A percentile compares a stretch with the other conserved stretches of the same genome.
Conservation (phyloP, 768 basidiomycete species). For the Calocera cornea region DNA sequence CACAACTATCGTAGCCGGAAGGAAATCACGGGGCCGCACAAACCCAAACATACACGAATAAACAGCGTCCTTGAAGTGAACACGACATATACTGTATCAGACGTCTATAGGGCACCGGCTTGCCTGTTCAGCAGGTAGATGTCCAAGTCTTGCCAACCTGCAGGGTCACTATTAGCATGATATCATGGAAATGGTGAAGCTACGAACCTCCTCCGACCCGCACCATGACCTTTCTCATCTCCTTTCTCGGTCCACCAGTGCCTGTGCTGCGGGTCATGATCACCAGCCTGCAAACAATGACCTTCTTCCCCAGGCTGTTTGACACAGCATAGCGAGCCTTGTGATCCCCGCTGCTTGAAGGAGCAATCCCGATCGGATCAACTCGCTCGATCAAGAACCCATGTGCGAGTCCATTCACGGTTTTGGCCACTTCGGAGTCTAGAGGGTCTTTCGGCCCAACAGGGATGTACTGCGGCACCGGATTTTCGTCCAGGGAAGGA, state of each 20-base stretch:
- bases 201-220: conserved; percentile 71
- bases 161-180: neutral
- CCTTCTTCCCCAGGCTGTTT: conserved; percentile 55
- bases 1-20: neutral
- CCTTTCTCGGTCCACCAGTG: conserved; percentile 28
- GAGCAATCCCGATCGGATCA: conserved; percentile 53
- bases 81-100: neutral
- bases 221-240: conserved; percentile 77
- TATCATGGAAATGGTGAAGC: neutral
- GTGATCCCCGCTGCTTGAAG: conserved; percentile 63
- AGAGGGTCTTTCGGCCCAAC: conserved; percentile 63
- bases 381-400: conserved; percentile 65
- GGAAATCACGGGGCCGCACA: neutral
- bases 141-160: conserved; percentile 49
- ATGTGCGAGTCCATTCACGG: conserved; percentile 67
- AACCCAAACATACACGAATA: neutral
- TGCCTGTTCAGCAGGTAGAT: conserved; percentile 66
- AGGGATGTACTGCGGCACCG: conserved; percentile 50
- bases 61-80: neutral
- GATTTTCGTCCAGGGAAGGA: conserved; percentile 39
- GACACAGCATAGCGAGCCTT: conserved; percentile 75
- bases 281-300: conserved; percentile 66
- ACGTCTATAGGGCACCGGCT: conserved; percentile 30
- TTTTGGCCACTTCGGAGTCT: conserved; percentile 58
- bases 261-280: conserved; percentile 49